Conservation (phyloP, 179 eudicot species). For the Corrigiola litoralis region DNA sequence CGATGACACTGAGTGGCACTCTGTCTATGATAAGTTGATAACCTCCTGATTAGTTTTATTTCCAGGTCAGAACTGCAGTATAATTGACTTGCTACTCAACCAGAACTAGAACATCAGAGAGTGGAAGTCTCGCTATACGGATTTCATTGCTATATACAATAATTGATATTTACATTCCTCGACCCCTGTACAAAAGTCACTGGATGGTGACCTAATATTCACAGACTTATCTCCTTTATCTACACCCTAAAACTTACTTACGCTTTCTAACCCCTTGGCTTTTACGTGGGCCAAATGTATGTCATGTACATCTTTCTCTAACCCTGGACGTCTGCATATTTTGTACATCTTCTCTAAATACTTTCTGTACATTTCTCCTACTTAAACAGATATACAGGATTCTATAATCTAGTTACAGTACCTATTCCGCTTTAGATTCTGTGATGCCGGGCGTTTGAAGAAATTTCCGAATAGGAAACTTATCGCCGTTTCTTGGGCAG, state of each 20-base stretch:
- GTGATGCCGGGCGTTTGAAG: slow-evolving; percentile 48
- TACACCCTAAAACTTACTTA: slow-evolving; percentile 11
- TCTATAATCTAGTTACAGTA: slow-evolving; percentile 26
- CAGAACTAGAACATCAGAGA: neutral
- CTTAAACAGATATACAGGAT: slow-evolving; percentile 7
- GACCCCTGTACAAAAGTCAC: slow-evolving; percentile 11
- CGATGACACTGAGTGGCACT: too few species aligned
- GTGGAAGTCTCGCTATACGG: neutral
- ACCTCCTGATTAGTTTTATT: too few species aligned
- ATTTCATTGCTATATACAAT: neutral
- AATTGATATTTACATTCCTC: slow-evolving; percentile 6
- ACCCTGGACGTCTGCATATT: neutral
- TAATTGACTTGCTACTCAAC: neutral
- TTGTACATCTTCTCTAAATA: slow-evolving; percentile 6
- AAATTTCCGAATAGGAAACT: slow-evolving; percentile 59
- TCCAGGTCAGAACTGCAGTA: neutral
- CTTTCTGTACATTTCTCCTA: slow-evolving; percentile 15
- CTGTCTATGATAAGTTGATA: too few species aligned
- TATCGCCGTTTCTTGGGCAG: slow-evolving; percentile 48
- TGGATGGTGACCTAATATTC: slow-evolving; percentile 10
- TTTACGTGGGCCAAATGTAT: neutral
- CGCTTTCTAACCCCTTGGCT: slow-evolving; percentile 7
- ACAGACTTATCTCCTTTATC: slow-evolving; percentile 8
- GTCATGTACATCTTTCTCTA: neutral
- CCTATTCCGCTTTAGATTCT: slow-evolving; percentile 34